Base-by-base conservation (phyloP, 352 stramenopile genomes). In the Pythium diclinum region DNA sequence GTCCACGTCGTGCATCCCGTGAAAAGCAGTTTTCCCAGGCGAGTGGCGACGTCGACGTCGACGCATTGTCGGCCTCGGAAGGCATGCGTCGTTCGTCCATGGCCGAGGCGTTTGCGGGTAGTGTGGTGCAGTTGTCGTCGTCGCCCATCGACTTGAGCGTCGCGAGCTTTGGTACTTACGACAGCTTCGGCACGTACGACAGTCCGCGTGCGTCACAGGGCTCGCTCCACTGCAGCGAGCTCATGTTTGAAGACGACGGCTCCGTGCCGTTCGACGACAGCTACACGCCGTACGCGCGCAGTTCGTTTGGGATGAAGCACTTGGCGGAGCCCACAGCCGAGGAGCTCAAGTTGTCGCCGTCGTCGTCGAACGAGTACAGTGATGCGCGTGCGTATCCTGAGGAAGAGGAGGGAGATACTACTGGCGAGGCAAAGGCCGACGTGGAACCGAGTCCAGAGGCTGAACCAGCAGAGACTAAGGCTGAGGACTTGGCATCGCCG, bases 331-430 rank as follows among this genome's bases (percentile, higher is more conserved):
- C 47, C 7, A 54, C 13, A 21, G 23, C 28, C 5, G 38, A 55
- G 4, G 46, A 49, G 56, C 34, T 61, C 6, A 65, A 65, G 38
- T 13, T 52, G 21, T 65, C 63, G 4, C 57, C 63, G 32, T 65
- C 58, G 25, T 70, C 63, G 11, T 59, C 56, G 10, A 52, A 70
- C 7, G 63, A 70, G 7, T 64, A 71, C 34, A 38, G n/a, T 4
- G 59, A 71, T 23, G 65, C 59, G 16, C 54, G 54, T 13, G 36
- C 58, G 42, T 63, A 59, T 33, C 32, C 56, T 3, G 62, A 68
- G 17, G 65, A 67, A n/a, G 58, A 71, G 2, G 58, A 67, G 9
- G 44, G 59, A 9, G 51, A 59, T 19, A 40, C 58, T 7, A 32
- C 40, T 36, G 21, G 9, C 17, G 19, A 19, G 17, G 10, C 33